Base-by-base conservation (phyloP, 1,284 basidiomycete species). In the Moesziomyces antarcticus region DNA sequence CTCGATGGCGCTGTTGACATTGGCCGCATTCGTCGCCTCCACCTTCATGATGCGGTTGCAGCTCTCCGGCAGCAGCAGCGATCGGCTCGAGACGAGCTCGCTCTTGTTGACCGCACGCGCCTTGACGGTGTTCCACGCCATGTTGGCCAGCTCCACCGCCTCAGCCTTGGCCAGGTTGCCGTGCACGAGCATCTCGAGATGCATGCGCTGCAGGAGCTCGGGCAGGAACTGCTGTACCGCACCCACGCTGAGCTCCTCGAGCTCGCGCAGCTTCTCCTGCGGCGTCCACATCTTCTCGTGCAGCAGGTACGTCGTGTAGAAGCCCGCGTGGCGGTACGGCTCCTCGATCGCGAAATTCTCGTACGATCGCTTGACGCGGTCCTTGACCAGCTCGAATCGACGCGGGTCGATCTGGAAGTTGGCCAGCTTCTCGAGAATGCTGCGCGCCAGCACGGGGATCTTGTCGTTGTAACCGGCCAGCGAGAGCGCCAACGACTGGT, bases 401-500 rank as follows among this genome's bases (percentile, higher is more conserved):
- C 91, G 88, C 24, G 89, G 85, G 75, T 91, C 88, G 35, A 97
- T 88, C 76, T 89, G 86, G 57, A 96, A 87, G 33, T 86, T 86
- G 82, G 89, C 91, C 59, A 92, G 87, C 78, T 90, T 90, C 69
- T 91, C 88, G 45, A 97, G 84, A 57, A 99, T 90, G 68, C 91
- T 88, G 77, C 91, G 87, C 9, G 91, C 88, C 35, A 99, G 88
- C 0, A 92, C 89, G 7, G 89, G 86, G 41, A 99, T 87, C 85
- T 97, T 98, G 86, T 99, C 95, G 82, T 96, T 97, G 86, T 97
- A 99, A 2, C 97, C 97, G 52, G 88, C 88, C 49, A 94, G 86
- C 10, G 88, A 87, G 33, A 97, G 84, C 49, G 87, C 88, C 42
- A 98, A 84, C 3, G 92, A 91, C 30, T 91, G 90, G 8, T 87